Conservation (phyloP, 2,329 filamentous ascomycete genomes). For the Colletotrichum tropicale region DNA sequence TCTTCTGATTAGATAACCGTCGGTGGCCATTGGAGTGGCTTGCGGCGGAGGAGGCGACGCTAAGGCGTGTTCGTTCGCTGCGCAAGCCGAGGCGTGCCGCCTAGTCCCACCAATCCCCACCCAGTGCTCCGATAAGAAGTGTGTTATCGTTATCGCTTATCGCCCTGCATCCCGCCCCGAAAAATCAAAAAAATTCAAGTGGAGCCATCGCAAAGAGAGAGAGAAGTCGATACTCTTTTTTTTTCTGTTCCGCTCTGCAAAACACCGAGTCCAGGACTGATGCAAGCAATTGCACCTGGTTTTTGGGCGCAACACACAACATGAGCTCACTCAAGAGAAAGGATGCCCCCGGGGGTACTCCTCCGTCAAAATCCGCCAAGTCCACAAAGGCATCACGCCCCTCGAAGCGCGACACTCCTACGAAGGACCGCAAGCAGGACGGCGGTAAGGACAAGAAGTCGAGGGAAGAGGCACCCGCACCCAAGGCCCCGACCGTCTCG, state of each 20-base stretch:
- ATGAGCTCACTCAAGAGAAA: constrained; percentile 66
- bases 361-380: constrained; percentile 53
- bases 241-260: not conserved
- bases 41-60: not conserved
- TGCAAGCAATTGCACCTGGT: constrained; percentile 18
- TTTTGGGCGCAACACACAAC: constrained; percentile 4
- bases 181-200: constrained; percentile 14
- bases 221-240: constrained; percentile 2
- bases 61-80: not conserved
- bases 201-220: constrained; percentile 12
- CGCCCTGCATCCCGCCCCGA: constrained; percentile 2
- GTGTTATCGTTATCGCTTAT: constrained; percentile 16
- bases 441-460: constrained; percentile 35
- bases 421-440: constrained; percentile 37
- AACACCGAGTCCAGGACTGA: constrained; percentile 8
- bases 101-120: not conserved
- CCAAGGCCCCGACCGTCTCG: constrained; percentile 44
- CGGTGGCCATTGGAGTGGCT: not conserved
- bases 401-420: constrained; percentile 19
- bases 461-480: constrained; percentile 27
- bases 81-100: not conserved
- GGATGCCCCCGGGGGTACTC: constrained; percentile 57
- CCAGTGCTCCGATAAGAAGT: not conserved
- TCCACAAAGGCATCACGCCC: constrained; percentile 27
- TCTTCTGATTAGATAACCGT: constrained; percentile 2